phyloP scores from a whole-genome alignment of 1,139 yeast genomes.

The Entelexis sorbosivorans region DNA sequence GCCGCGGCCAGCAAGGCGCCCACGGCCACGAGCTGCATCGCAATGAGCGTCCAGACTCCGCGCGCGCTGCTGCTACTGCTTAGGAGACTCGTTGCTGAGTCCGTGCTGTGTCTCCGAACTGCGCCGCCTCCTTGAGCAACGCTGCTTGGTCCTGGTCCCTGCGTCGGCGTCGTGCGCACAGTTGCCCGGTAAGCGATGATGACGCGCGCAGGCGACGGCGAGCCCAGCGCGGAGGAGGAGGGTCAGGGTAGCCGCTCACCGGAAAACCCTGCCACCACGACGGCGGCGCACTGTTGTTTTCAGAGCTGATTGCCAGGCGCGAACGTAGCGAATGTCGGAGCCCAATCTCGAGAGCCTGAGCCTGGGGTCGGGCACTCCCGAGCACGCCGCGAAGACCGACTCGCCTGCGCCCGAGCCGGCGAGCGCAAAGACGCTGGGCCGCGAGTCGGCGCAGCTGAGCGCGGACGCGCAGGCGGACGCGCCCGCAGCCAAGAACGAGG shows the following conservation, averaged over 20 bases:
- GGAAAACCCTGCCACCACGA: not conserved
- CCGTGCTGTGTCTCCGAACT: too few species aligned
- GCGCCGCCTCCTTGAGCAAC: too few species aligned
- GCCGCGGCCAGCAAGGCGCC: slow-evolving; percentile 12
- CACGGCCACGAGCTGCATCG: slow-evolving; percentile 1
- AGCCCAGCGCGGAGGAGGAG: too few species aligned
- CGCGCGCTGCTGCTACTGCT: not conserved
- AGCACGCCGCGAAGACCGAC: not conserved
- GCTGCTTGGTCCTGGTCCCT: too few species aligned
- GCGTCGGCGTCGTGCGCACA: too few species aligned
- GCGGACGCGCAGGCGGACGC: not conserved
- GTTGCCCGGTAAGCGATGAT: too few species aligned
- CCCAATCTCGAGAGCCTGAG: slow-evolving; percentile 13
- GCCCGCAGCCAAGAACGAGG: not conserved
- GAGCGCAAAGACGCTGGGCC: not conserved
- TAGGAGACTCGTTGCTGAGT: too few species aligned
- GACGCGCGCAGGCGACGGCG: too few species aligned
- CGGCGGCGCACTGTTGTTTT: not conserved
- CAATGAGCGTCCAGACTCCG: not conserved
- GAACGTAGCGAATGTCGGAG: slow-evolving; percentile 7
- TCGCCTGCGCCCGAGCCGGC: too few species aligned
- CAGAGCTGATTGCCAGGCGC: not conserved
- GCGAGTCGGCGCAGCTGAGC: not conserved
- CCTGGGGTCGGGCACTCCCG: slow-evolving; percentile 3
- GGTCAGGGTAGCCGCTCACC: not conserved